Percentiles rank a stretch among this genome's conserved stretches.
Conservation (phyloP, 2,329 filamentous ascomycete species). For the Aspergillus sp. region DNA sequence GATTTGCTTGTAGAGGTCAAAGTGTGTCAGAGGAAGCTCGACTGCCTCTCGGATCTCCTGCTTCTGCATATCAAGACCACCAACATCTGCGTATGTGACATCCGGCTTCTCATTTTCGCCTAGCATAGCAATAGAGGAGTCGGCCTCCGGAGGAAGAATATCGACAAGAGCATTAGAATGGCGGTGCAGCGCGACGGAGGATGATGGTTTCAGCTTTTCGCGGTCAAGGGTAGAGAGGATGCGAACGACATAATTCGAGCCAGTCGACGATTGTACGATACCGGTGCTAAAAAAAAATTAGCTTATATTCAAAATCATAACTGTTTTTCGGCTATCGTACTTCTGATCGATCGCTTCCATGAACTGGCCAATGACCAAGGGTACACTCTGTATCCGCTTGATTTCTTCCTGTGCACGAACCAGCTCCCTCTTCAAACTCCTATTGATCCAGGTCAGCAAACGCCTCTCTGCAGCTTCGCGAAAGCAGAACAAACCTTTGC, state of each 20-base stretch:
- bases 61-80: conserved; percentile 99
- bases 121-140: conserved; percentile 98
- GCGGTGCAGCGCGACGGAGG: conserved; percentile 93
- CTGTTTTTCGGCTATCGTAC: conserved; percentile 51
- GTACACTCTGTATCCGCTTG: conserved; percentile 98
- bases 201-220: conserved; percentile 96
- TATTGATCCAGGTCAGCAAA: conserved; percentile 34
- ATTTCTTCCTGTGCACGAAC: conserved; percentile 98
- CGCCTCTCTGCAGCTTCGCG: neutral
- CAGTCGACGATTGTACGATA: conserved; percentile 97
- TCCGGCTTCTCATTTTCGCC: conserved; percentile 96
- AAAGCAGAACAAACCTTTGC: conserved; percentile 64
- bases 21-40: conserved; percentile 93
- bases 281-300: conserved; percentile 66
- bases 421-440: conserved; percentile 94
- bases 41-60: conserved; percentile 98
- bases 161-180: conserved; percentile 98
- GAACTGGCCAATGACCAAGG: conserved; percentile 96
- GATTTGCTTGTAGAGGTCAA: conserved; percentile 98
- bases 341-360: conserved; percentile 99
- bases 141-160: conserved; percentile 96
- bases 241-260: conserved; percentile 97
- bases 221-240: conserved; percentile 98
- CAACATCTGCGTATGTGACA: conserved; percentile 95
- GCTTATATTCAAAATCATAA: conserved; percentile 11